Conservation (phyloP, 768 basidiomycete genomes). For the Trametes meyenii region DNA sequence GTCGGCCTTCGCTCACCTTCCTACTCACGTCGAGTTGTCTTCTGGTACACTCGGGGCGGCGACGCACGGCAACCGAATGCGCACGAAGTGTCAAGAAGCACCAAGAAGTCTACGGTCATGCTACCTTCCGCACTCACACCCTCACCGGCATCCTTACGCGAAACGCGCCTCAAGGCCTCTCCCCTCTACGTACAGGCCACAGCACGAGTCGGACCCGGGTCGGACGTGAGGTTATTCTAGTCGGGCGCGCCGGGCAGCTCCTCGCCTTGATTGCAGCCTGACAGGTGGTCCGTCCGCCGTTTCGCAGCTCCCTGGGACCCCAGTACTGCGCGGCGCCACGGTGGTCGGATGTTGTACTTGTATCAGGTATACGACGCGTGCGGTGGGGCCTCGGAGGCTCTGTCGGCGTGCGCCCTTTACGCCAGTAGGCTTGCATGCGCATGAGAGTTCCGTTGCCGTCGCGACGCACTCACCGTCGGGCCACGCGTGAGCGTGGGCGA, state of each 20-base stretch:
- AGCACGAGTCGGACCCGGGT: slow-evolving; percentile 10
- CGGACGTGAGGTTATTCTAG: background rate
- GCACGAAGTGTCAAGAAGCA: slow-evolving; percentile 3
- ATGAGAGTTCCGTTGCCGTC: slow-evolving; percentile 14
- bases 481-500: slow-evolving; percentile 5
- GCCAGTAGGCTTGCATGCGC: background rate
- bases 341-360: background rate
- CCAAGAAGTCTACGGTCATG: background rate
- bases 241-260: slow-evolving; percentile 8
- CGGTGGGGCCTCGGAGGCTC: no score
- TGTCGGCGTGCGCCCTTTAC: background rate
- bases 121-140: background rate
- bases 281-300: background rate
- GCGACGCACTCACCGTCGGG: background rate
- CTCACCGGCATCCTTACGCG: background rate
- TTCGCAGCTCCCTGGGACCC: slow-evolving; percentile 1
- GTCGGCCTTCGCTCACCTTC: no score
- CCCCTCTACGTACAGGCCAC: background rate
- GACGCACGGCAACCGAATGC: slow-evolving; percentile 5
- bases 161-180: background rate
- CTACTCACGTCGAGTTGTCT: no score
- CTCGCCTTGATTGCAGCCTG: background rate
- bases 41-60: background rate
- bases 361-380: background rate
- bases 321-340: background rate